Evolutionary conservation across 331 rosid genomes (phyloP), one percentile per base, ranked within the genome.

Genomic region (Arachis monticola): DNA sequence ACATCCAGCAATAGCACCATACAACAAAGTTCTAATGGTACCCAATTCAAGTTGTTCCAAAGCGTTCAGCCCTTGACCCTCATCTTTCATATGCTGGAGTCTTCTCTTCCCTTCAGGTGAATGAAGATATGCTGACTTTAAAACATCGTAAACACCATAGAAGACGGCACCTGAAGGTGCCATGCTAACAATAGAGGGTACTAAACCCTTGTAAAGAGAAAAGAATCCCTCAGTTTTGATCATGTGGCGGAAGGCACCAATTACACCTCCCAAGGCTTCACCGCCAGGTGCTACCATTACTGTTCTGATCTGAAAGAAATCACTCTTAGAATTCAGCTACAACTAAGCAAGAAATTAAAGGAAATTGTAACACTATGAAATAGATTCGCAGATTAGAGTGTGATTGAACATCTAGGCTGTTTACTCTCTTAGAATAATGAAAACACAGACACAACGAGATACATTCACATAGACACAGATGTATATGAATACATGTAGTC

Each of bases 131-230:
- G 92, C 84, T 22, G 97, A 77, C 80, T 94, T 94, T 60, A 94
- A 77, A 50, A 90, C 90, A 81, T 94, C 99, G 57, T 94, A 92
- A 59, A 94, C 93, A 60, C 97, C 90, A 77, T 94, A 94, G 82
- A 90, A 94, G 60, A 94, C 99, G 42, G 99, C 99, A 66, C 97
- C 96, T 52, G 99, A 86, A 70, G 99, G 99, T 62, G 97, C 97
- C 99, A 94, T 90, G 80, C 99, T 92, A 55, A 92, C 66, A 74
- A 94, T 79, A 67, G 99, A 94, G 69, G 99, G 99, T 32, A 87
- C 89, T 80, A 94, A 81, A 68, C 99, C 99, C 87, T 88, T 94
- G 81, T 94, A 94, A 79, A 94, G 96, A 70, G 97, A 87, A 82
- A 94, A 87, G 75, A 92, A 85, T 73, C 99, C 99, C 89, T 94